These are phyloP conservation scores for Oropetium thomaeum DNA, from an alignment of 176 grass and related monocot species.

Conservation along the genomic window DNA sequence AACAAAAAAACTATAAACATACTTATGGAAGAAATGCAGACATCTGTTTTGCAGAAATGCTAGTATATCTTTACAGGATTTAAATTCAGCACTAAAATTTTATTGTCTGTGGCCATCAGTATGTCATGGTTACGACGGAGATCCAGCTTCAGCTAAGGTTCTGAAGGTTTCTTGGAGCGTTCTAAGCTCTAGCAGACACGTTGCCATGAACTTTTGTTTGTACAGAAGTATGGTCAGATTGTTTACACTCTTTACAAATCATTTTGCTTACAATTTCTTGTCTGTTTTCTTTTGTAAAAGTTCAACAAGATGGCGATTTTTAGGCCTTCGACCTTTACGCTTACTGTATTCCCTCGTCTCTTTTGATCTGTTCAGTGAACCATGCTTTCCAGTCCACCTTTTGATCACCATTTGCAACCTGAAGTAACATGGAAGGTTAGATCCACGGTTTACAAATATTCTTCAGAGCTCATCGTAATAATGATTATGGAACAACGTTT, in stretches of 20 bases:
- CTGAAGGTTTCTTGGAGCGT: background rate
- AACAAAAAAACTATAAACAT: background rate
- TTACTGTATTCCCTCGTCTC: conserved; percentile 25
- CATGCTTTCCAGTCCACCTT: conserved; percentile 70
- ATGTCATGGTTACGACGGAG: background rate
- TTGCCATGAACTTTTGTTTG: background rate
- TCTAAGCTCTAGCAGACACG: background rate
- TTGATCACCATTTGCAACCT: conserved; percentile 62
- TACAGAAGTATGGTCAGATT: conserved; percentile 8
- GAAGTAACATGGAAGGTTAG: background rate
- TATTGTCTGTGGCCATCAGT: background rate
- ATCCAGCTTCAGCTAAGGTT: background rate
- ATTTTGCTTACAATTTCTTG: background rate
- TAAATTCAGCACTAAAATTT: background rate
- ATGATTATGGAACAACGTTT: background rate
- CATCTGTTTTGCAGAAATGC: background rate
- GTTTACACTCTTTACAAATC: background rate
- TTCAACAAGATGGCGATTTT: background rate
- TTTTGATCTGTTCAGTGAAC: conserved; percentile 50
- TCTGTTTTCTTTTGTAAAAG: conserved; percentile 5
- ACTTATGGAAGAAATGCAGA: background rate
- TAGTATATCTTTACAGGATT: background rate
- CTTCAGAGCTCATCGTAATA: background rate
- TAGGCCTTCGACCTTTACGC: background rate
- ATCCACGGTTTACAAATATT: background rate